Conservation (phyloP, 192 early-diverging fungal genomes). For the Paraglomus occultum region DNA sequence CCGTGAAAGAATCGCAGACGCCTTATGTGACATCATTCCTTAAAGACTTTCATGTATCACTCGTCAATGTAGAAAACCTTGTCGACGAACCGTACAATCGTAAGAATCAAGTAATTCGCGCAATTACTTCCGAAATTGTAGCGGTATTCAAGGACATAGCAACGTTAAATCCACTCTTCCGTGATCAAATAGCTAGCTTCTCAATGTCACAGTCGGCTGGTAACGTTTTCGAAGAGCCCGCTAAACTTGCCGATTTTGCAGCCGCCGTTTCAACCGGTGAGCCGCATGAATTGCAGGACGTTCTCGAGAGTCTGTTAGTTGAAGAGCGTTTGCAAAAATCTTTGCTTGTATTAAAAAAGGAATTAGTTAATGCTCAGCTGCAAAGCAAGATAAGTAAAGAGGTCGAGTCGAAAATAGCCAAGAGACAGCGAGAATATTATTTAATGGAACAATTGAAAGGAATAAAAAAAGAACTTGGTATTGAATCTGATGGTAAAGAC, state of each 20-base stretch:
- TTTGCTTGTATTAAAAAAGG: conserved; percentile 93
- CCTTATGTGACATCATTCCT: conserved; percentile 51
- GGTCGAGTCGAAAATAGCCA: conserved; percentile 96
- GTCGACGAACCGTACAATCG: conserved; percentile 80
- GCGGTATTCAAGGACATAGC: conserved; percentile 97
- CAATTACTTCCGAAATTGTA: conserved; percentile 92
- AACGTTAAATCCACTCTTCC: conserved; percentile 88
- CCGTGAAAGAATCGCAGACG: conserved; percentile 22
- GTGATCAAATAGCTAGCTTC: conserved; percentile 98
- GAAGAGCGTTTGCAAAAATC: conserved; percentile 92
- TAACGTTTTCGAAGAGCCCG: conserved; percentile 92
- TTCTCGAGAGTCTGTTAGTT: conserved; percentile 84
- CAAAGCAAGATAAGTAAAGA: conserved; percentile 98
- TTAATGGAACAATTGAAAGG: conserved; percentile 99
- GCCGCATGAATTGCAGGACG: conserved; percentile 86
- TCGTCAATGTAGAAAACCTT: conserved; percentile 88
- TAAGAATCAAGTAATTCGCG: conserved; percentile 84
- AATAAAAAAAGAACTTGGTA: conserved; percentile 98
- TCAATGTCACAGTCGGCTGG: conserved; percentile 94
- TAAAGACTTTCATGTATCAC: conserved; percentile 75
- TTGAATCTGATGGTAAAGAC: conserved; percentile 98
- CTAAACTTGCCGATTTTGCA: conserved; percentile 95
- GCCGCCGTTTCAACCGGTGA: conserved; percentile 95
- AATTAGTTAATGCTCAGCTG: conserved; percentile 94
- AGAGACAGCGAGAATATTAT: conserved; percentile 98